These are phyloP conservation scores for Pseudisothecium myosuroides DNA, from an alignment of 225 moss, liverwort and hornwort species.

Conservation along the genomic window DNA sequence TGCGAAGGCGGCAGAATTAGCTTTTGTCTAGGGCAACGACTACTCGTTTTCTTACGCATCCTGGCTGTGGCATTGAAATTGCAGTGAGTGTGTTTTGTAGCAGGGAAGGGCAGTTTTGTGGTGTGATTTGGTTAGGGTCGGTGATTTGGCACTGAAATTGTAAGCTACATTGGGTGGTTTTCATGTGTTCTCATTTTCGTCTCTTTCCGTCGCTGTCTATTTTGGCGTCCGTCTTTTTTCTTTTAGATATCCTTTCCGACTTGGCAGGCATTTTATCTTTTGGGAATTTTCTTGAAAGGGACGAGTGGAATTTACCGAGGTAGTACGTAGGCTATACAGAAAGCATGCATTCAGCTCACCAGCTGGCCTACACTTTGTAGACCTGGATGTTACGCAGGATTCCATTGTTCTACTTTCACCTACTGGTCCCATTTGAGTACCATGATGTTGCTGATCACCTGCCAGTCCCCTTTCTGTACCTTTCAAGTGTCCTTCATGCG, in stretches of 20 bases:
- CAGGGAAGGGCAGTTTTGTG: background rate
- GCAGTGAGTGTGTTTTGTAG: background rate
- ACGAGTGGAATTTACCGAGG: background rate
- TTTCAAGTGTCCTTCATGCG: background rate
- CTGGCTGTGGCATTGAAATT: background rate
- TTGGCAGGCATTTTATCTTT: background rate
- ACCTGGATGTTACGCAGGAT: background rate
- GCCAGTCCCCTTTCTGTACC: background rate
- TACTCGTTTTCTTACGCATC: background rate
- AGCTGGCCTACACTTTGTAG: background rate
- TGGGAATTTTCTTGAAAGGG: background rate
- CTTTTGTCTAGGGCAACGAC: background rate
- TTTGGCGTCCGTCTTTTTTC: background rate
- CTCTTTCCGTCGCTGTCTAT: background rate
- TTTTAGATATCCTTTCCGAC: background rate
- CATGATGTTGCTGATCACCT: background rate
- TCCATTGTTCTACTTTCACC: background rate
- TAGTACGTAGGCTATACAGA: background rate
- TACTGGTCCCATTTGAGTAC: constrained; percentile 3
- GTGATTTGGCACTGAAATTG: background rate
- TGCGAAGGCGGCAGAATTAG: background rate
- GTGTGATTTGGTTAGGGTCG: background rate
- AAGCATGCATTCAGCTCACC: background rate
- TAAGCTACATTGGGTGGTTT: background rate
- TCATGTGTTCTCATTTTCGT: background rate